Evolutionary conservation across 2,329 filamentous ascomycete genomes (phyloP), one percentile per base, ranked within the genome.

Genomic region (Alternaria alternata): DNA sequence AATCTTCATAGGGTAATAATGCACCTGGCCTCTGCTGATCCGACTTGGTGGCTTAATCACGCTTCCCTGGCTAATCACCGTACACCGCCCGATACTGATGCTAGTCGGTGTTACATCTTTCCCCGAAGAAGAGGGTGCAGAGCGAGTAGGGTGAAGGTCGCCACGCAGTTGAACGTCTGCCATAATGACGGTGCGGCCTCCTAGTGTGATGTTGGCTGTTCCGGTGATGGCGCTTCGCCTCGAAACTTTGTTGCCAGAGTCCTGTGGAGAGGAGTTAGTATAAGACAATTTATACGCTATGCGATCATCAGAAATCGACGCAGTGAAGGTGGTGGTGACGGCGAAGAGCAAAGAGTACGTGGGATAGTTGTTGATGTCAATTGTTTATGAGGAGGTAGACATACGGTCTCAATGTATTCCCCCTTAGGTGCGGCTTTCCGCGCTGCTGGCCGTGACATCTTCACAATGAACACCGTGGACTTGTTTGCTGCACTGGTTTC

Each of bases 241-340:
- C 39, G 94, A 94, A 73, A 99, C 95, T 83, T 98, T 98, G 86
- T 99, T 99, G 68, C 95, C 95, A 3, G 94, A 97, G 81, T 98
- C 94, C 94, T 96, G 34, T 11, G 24, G 34, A 9, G 18, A 36
- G 18, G 16, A 18, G 24, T 22, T 41, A 28, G 20, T 34, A 9
- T 16, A 3, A 34, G 34, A 34, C 5, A 42, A 41, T 44, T 36
- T 14, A 16, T 14, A 16, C 32, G 14, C 9, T 11, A 30, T 11
- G 1, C 11, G 5, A 30, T 11, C 32, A 36, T 36, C 11, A 9
- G 7, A 7, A 30, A 11, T 11, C 28, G n/a, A 38, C 12, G 42
- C 12, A 18, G 18, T 22, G 51, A 16, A 11, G 5, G 12, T 38
- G 49, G 18, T 7, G 32, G 24, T 24, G 2, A 48, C 43, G 46